These are phyloP conservation scores for Hanseniaspora hatyaiensis DNA, from an alignment of 805 yeast species.

Conservation along the genomic window DNA sequence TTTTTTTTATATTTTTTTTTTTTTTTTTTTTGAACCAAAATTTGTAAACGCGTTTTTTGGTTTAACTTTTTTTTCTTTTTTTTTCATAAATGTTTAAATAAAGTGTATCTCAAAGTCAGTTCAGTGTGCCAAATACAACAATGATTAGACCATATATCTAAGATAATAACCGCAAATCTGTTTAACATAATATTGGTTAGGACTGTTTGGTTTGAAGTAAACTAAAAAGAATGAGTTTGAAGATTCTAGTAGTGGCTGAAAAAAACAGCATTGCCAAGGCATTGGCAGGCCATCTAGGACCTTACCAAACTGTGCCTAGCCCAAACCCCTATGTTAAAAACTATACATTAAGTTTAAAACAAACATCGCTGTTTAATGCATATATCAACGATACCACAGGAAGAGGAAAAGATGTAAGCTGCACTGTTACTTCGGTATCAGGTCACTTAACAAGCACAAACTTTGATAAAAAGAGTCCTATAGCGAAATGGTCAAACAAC, in stretches of 20 bases:
- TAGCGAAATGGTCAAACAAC: constrained; percentile 33
- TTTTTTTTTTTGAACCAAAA: not conserved
- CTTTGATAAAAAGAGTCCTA: constrained; percentile 17
- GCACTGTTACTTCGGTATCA: constrained; percentile 83
- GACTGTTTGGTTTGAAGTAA: too few species aligned
- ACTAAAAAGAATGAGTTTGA: constrained; percentile 48
- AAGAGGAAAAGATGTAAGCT: constrained; percentile 43
- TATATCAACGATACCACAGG: constrained; percentile 34
- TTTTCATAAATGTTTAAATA: not conserved
- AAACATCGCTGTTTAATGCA: constrained; percentile 33
- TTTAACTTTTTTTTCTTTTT: not conserved
- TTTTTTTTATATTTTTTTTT: not conserved
- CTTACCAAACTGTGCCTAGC: constrained; percentile 34
- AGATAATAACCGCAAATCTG: too few species aligned
- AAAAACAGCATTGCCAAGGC: constrained; percentile 89
- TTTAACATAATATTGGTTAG: too few species aligned
- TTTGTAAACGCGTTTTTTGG: not conserved
- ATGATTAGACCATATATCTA: too few species aligned
- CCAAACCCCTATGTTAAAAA: constrained; percentile 57
- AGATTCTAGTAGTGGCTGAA: constrained; percentile 88
- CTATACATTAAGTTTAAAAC: constrained; percentile 57
- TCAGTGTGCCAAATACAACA: too few species aligned
- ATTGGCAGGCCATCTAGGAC: constrained; percentile 44
- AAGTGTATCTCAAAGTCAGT: too few species aligned
- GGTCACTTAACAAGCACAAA: constrained; percentile 69